Base-by-base conservation (phyloP, 371 early-diverging fungal species). In the Dentiscutata heterogama region DNA sequence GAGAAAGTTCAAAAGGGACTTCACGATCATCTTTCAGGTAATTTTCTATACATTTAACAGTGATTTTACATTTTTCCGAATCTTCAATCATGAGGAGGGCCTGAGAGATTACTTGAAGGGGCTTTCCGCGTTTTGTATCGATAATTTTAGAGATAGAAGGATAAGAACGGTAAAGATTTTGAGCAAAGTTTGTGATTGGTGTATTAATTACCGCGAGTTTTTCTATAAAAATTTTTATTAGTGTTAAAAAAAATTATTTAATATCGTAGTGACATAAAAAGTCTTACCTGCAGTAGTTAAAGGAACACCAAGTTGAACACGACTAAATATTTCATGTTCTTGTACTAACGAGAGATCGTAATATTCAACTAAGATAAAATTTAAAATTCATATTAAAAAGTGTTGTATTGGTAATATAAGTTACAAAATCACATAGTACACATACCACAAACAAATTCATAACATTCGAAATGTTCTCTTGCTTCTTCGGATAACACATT, bases 281-380 rank as follows among this genome's bases (percentile, higher is more conserved):
- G 20, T 50, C 78, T 20, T 54, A 82, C 82, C 82, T n/a, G 82
- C 82, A 27, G 42, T 39, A n/a, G 75, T 82, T 29, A 82, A 74
- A 5, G 82, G 42, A n/a, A 82, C 18, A 51, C 82, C 82, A 27
- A 82, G 35, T 35, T 82, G 82, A 18, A 82, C 82, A 7, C 82
- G 65, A 64, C 75, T 74, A 60, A 82, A 82, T 29, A 82, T 82
- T 46, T 82, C 82, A 18, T 75, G 82, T 53, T 82, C 82, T 46
- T 75, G 82, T 1, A 14, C 16, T 16, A 65, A 64, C 3, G 65
- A 74, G 5, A 82, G 54, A 64, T 75, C 51, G 46, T 61, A 74
- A 39, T 82, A 82, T 25, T 82, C 82, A 51, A 82, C 82, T 82
- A 77, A 42, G 35, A 18, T 25, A 54, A 60, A 46, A 10, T 46